Evolutionary conservation across 2,329 filamentous ascomycete genomes (phyloP).

Genomic region (Neoscytalidium dimidiatum): DNA sequence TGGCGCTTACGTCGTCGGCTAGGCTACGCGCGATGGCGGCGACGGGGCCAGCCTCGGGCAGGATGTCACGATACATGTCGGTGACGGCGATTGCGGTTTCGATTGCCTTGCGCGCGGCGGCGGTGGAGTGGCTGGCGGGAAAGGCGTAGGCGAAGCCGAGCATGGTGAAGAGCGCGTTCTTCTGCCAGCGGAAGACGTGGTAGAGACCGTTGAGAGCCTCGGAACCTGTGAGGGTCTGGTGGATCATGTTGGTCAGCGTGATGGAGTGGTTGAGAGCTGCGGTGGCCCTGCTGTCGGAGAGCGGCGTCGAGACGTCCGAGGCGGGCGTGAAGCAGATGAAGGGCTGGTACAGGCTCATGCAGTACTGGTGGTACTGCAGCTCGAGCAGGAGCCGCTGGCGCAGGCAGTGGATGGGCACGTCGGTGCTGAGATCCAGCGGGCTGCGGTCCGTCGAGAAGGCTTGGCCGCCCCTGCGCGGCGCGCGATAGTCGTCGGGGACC

Average conservation of each 20-base stretch:
- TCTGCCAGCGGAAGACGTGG: slow-evolving; percentile 47
- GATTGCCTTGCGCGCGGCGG: slow-evolving; percentile 36
- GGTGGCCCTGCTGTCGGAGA: slow-evolving; percentile 23
- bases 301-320: slow-evolving; percentile 2
- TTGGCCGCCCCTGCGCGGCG: slow-evolving; percentile 22
- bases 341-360: slow-evolving; percentile 29
- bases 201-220: slow-evolving; percentile 35
- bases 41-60: background rate
- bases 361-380: slow-evolving; percentile 29
- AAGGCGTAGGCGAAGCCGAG: slow-evolving; percentile 45
- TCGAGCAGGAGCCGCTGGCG: slow-evolving; percentile 28
- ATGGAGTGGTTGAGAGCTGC: slow-evolving; percentile 28
- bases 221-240: slow-evolving; percentile 25
- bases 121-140: slow-evolving; percentile 32
- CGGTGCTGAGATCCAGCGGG: slow-evolving; percentile 19
- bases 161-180: slow-evolving; percentile 45
- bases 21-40: background rate
- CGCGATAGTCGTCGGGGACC: slow-evolving; percentile 40
- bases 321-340: slow-evolving; percentile 27
- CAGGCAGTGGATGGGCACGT: slow-evolving; percentile 18
- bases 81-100: slow-evolving; percentile 39
- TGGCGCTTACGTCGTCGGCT: background rate
- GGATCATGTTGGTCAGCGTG: slow-evolving; percentile 25
- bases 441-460: slow-evolving; percentile 26
- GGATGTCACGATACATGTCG: slow-evolving; percentile 26